These are phyloP conservation scores for Saccharomycopsis phalli DNA, from an alignment of 1,139 yeast genomes.

Conservation along the genomic window DNA sequence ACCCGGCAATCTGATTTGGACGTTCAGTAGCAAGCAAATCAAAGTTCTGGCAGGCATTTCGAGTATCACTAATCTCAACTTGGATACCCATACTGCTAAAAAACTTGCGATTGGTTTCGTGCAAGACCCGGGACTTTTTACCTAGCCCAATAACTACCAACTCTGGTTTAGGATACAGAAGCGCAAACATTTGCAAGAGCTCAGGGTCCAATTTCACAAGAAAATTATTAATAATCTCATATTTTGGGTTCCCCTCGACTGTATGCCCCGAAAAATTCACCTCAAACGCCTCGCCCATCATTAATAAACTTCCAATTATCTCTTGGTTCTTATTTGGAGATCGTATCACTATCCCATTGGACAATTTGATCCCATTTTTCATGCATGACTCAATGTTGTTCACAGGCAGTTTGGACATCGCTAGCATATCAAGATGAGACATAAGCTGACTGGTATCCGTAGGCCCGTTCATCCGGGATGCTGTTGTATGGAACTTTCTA, in stretches of 20 bases:
- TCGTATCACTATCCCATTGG: constrained; percentile 35
- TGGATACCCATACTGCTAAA: constrained; percentile 56
- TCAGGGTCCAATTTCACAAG: constrained; percentile 35
- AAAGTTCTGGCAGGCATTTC: constrained; percentile 60
- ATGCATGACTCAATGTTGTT: constrained; percentile 40
- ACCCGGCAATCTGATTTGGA: constrained; percentile 60
- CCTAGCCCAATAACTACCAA: constrained; percentile 67
- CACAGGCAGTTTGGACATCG: constrained; percentile 30
- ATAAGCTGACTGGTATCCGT: constrained; percentile 20
- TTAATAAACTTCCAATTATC: constrained; percentile 46
- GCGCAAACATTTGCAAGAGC: constrained; percentile 41
- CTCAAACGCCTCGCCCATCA: constrained; percentile 58
- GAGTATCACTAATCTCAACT: constrained; percentile 58
- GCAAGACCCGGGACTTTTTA: constrained; percentile 49
- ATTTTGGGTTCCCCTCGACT: constrained; percentile 20
- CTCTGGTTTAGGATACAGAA: constrained; percentile 73
- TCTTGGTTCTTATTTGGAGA: constrained; percentile 41
- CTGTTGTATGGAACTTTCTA: not conserved
- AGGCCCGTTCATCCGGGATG: not conserved
- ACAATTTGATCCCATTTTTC: constrained; percentile 37
- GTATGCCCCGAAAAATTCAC: constrained; percentile 36
- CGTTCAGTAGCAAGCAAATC: constrained; percentile 76
- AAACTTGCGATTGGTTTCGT: constrained; percentile 41
- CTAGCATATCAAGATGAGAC: constrained; percentile 32
- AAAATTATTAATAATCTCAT: constrained; percentile 34